phyloP scores from a whole-genome alignment of 1,284 basidiomycete genomes.

The Heterobasidion parviporum region DNA sequence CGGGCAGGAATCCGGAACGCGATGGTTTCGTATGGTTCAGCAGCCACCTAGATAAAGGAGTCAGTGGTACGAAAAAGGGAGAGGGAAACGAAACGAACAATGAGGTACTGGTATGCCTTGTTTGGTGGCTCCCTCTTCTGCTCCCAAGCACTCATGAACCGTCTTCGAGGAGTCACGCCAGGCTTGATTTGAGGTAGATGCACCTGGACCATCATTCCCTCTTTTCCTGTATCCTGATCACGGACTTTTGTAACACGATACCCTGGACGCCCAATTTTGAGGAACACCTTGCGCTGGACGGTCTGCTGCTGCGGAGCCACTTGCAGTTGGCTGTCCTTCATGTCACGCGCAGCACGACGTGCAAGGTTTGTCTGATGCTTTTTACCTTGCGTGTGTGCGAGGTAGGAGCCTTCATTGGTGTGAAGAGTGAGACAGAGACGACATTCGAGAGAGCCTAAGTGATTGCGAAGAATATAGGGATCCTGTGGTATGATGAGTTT shows the following conservation, averaged over 20 bases:
- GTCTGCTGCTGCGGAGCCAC: slow-evolving; percentile 70
- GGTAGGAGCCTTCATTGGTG: slow-evolving; percentile 98
- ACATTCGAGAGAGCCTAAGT: slow-evolving; percentile 95
- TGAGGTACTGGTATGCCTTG: slow-evolving; percentile 94
- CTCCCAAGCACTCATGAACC: slow-evolving; percentile 99
- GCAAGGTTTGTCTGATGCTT: slow-evolving; percentile 99
- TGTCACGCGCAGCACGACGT: slow-evolving; percentile 89
- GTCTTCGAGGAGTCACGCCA: slow-evolving; percentile 76
- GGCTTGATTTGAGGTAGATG: slow-evolving; percentile 92
- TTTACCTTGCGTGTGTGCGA: slow-evolving; percentile 99
- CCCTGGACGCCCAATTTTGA: slow-evolving; percentile 96
- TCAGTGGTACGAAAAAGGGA: slow-evolving; percentile 2
- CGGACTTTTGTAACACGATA: slow-evolving; percentile 89
- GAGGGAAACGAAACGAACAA: slow-evolving; percentile 49
- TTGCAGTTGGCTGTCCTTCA: slow-evolving; percentile 86
- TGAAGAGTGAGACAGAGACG: slow-evolving; percentile 96
- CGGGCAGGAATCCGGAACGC: slow-evolving; percentile 97
- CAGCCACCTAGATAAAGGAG: slow-evolving; percentile 66
- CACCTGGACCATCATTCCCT: slow-evolving; percentile 95
- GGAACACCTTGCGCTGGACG: slow-evolving; percentile 86
- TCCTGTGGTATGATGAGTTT: slow-evolving; percentile 46
- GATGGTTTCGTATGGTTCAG: slow-evolving; percentile 98
- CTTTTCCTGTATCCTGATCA: slow-evolving; percentile 70
- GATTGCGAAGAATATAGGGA: slow-evolving; percentile 98
- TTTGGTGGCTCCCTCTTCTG: slow-evolving; percentile 94